These are phyloP conservation scores for Geranium brycei DNA, from an alignment of 345 rosid species.

Conservation along the genomic window DNA sequence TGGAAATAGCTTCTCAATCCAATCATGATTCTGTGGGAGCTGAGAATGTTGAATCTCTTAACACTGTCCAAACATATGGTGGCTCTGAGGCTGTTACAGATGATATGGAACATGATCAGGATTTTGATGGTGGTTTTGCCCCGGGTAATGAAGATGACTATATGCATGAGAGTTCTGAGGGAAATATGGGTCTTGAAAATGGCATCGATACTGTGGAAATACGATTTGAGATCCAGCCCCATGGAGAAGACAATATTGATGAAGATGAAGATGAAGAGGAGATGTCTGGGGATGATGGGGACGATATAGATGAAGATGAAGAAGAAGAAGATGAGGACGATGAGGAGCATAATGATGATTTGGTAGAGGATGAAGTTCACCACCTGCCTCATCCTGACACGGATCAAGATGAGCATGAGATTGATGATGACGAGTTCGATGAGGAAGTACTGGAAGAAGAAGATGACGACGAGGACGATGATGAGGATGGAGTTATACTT, in stretches of 20 bases:
- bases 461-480: conserved; percentile 85
- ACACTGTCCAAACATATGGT: conserved; percentile 41
- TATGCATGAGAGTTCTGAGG: conserved; percentile 83
- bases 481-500: conserved; percentile 78
- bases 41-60: conserved; percentile 39
- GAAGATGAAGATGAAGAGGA: conserved; percentile 71
- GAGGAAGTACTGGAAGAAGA: conserved; percentile 89
- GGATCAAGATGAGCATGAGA: conserved; percentile 95
- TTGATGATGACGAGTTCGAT: conserved; percentile 83
- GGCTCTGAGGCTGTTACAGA: conserved; percentile 77
- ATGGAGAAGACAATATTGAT: conserved; percentile 62
- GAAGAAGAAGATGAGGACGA: conserved; percentile 71
- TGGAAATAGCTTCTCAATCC: conserved; percentile 43
- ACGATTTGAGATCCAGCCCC: conserved; percentile 69
- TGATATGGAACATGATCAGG: conserved; percentile 95
- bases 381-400: conserved; percentile 79
- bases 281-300: conserved; percentile 79
- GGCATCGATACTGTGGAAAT: conserved; percentile 57
- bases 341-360: conserved; percentile 20
- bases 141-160: conserved; percentile 64
- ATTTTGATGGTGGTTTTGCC: conserved; percentile 63
- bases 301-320: conserved; percentile 59
- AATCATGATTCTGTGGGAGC: conserved; percentile 44
- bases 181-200: conserved; percentile 58
- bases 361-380: conserved; percentile 78